A percentile compares a stretch with the other conserved stretches of the same genome.
These are phyloP conservation scores for Bimuria novae-zelandiae DNA, from an alignment of 2,329 filamentous ascomycete species.

Conservation along the genomic window DNA sequence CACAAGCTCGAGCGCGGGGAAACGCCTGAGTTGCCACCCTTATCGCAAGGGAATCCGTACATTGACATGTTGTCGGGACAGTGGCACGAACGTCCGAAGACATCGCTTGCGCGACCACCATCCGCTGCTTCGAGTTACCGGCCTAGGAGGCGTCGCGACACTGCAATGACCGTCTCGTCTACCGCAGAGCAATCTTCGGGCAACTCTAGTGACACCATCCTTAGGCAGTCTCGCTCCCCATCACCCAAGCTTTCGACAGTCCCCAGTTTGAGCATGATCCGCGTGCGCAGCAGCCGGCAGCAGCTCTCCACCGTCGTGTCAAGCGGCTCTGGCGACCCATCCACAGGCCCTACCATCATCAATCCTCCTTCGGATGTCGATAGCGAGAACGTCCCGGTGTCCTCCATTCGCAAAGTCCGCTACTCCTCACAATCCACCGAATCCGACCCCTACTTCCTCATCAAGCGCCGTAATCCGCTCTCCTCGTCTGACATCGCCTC, in stretches of 20 bases:
- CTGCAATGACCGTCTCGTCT: conserved; percentile 28
- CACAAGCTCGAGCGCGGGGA: conserved; percentile 43
- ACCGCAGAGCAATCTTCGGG: conserved; percentile 30
- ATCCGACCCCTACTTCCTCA: conserved; percentile 23
- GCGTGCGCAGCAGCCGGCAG: conserved; percentile 33
- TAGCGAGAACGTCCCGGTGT: conserved; percentile 28
- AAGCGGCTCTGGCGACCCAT: conserved; percentile 31
- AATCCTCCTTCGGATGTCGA: conserved; percentile 20
- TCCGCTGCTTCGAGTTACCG: conserved; percentile 37
- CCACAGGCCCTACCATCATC: conserved; percentile 5
- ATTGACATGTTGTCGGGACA: conserved; percentile 28
- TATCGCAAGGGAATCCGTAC: conserved; percentile 45
- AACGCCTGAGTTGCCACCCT: conserved; percentile 39
- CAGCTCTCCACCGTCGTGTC: conserved; percentile 42
- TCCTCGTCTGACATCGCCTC: conserved; percentile 44
- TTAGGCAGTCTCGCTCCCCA: conserved; percentile 19
- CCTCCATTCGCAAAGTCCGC: conserved; percentile 17
- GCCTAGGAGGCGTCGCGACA: conserved; percentile 32
- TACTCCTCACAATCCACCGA: conserved; percentile 30
- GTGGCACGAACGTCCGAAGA: conserved; percentile 39
- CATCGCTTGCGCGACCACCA: conserved; percentile 32
- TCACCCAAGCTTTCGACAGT: conserved; percentile 16
- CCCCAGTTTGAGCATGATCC: conserved; percentile 28
- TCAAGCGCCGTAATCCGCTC: conserved; percentile 33
- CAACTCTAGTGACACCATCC: conserved; percentile 29